Conservation (phyloP, 108 stramenopile species). For the Asterionellopsis glacialis region DNA sequence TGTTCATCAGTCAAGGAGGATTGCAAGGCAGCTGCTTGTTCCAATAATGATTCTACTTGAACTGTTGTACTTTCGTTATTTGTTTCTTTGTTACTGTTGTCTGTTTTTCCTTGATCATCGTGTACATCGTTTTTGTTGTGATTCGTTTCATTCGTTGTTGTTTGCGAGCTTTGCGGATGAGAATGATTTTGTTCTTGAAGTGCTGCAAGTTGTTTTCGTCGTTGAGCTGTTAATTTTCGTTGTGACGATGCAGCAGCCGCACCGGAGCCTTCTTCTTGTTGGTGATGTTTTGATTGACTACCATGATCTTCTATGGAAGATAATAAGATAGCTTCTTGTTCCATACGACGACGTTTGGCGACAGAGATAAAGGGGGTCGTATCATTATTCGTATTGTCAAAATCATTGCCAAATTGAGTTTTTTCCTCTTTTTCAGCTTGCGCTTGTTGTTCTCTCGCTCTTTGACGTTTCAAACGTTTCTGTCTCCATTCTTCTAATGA, state of each 20-base stretch:
- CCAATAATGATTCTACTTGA: conserved; percentile 58
- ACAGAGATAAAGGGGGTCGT: not conserved
- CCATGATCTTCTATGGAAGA: not conserved
- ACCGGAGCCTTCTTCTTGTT: not conserved
- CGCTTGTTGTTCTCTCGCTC: conserved; percentile 3
- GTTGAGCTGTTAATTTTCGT: conserved; percentile 1
- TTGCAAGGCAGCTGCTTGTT: conserved; percentile 81
- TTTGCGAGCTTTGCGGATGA: not conserved
- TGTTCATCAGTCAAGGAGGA: conserved; percentile 52
- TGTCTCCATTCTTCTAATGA: conserved; percentile 1
- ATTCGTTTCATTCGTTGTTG: too few relatives aligned
- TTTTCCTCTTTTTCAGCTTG: not conserved
- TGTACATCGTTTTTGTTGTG: not conserved
- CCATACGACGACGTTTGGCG: conserved; percentile 20
- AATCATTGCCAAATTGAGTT: not conserved
- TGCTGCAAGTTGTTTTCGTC: conserved; percentile 1
- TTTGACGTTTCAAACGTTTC: not conserved
- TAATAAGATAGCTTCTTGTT: conserved; percentile 12
- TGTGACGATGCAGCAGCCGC: too few relatives aligned
- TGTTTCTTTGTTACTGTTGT: conserved; percentile 8
- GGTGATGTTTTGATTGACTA: too few relatives aligned
- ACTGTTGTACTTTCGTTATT: conserved; percentile 7
- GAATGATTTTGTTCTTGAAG: not conserved
- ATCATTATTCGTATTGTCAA: not conserved
- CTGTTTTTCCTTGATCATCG: not conserved